Conservation (phyloP, 306 rosid species). For the Inga laurina region DNA sequence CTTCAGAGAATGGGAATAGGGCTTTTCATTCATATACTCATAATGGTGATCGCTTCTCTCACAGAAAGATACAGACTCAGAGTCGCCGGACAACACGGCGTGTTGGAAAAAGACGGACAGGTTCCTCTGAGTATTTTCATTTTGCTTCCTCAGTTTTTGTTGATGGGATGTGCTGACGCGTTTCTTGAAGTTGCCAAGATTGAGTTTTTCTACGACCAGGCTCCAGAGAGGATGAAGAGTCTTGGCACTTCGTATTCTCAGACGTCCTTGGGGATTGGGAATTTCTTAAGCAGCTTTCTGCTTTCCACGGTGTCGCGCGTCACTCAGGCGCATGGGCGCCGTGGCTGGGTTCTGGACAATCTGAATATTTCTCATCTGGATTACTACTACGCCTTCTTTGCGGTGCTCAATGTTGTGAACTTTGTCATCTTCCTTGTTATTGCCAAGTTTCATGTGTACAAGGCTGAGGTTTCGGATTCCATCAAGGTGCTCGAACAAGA, state of each 20-base stretch:
- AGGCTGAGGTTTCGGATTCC: slow-evolving; percentile 80
- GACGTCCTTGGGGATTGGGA: slow-evolving; percentile 68
- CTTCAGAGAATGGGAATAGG: slow-evolving; percentile 81
- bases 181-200: slow-evolving; percentile 78
- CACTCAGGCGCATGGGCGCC: slow-evolving; percentile 48
- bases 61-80: slow-evolving; percentile 59
- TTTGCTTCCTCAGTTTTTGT: slow-evolving; percentile 75
- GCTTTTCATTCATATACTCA: slow-evolving; percentile 49
- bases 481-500: slow-evolving; percentile 63
- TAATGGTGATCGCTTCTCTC: slow-evolving; percentile 59
- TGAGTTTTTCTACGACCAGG: slow-evolving; percentile 85
- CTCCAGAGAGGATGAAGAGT: slow-evolving; percentile 86
- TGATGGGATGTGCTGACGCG: slow-evolving; percentile 73
- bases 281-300: slow-evolving; percentile 67
- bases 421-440: slow-evolving; percentile 49
- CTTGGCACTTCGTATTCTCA: slow-evolving; percentile 76
- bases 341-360: slow-evolving; percentile 77
- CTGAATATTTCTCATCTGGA: slow-evolving; percentile 71
- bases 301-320: slow-evolving; percentile 53
- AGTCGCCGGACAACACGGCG: slow-evolving; percentile 43
- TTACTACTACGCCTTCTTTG: slow-evolving; percentile 69
- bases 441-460: slow-evolving; percentile 61
- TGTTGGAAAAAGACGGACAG: slow-evolving; percentile 32
- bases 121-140: slow-evolving; percentile 76
- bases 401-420: slow-evolving; percentile 58